A percentile compares a stretch with the other conserved stretches of the same genome.
phyloP scores from a whole-genome alignment of 2,329 filamentous ascomycete species.

The Phyllosticta paracitricarpa region DNA sequence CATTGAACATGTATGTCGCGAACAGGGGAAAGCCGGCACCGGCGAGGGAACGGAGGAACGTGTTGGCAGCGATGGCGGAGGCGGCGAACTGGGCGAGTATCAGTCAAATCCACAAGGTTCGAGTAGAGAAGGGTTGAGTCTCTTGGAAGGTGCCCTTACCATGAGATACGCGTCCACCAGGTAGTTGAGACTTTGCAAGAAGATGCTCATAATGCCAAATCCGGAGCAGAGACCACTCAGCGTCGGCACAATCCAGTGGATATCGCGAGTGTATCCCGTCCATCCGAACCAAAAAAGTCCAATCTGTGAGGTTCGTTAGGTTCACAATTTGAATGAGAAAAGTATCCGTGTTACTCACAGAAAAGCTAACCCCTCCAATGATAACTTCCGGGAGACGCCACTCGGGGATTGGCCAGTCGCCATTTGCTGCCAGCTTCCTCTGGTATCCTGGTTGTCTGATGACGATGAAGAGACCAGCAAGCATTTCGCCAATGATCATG shows the following conservation, averaged over 20 bases:
- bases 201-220: constrained; percentile 49
- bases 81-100: constrained; percentile 30
- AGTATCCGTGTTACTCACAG: background rate
- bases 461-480: constrained; percentile 56
- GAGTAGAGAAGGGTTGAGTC: constrained; percentile 15
- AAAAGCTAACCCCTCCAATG: constrained; percentile 39
- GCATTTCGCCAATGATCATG: constrained; percentile 63
- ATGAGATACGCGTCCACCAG: constrained; percentile 51
- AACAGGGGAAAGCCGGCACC: constrained; percentile 46
- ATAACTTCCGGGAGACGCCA: constrained; percentile 48
- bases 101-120: background rate
- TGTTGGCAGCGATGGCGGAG: constrained; percentile 46
- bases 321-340: too few species aligned
- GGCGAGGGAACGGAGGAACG: constrained; percentile 41
- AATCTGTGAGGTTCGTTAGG: background rate
- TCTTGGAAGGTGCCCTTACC: constrained; percentile 5
- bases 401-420: constrained; percentile 45
- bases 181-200: constrained; percentile 49
- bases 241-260: constrained; percentile 33
- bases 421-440: constrained; percentile 32
- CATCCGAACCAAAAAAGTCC: constrained; percentile 35
- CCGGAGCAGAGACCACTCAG: constrained; percentile 44
- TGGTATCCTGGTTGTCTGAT: constrained; percentile 57
- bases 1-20: constrained; percentile 45
- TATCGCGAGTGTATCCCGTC: constrained; percentile 31